Percentiles rank a stretch among this genome's conserved stretches.
Evolutionary conservation across 225 moss, liverwort and hornwort genomes (phyloP).

Genomic region (Ulota crispa): DNA sequence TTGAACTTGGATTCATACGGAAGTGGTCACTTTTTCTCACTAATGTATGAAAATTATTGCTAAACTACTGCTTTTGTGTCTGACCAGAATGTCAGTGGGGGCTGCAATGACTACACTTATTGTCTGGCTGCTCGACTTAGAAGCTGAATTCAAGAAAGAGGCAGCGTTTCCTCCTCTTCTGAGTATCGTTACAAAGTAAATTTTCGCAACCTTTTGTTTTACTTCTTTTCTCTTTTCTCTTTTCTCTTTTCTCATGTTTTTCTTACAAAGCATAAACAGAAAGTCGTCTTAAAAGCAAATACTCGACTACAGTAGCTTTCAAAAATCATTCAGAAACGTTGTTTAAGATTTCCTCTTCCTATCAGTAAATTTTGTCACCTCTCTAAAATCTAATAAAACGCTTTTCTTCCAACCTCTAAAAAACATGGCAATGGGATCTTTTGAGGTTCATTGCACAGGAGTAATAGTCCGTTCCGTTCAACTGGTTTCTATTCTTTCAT

Average conservation of each 20-base stretch:
- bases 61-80: conserved; percentile 1
- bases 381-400: background rate
- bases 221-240: background rate
- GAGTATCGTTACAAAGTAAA: conserved; percentile 92
- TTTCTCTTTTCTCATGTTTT: background rate
- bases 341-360: background rate
- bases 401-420: background rate
- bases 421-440: background rate
- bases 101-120: conserved; percentile 84
- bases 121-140: conserved; percentile 82
- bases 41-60: background rate
- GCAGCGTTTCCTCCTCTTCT: conserved; percentile 74
- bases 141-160: conserved; percentile 39
- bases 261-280: background rate
- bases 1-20: background rate
- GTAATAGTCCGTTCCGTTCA: background rate
- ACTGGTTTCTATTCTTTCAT: background rate
- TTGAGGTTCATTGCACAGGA: background rate
- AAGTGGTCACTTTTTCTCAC: too few species aligned
- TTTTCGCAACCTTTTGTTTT: background rate
- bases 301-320: background rate
- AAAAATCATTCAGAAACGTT: background rate
- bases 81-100: conserved; percentile 88
- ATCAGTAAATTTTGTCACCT: background rate
- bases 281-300: background rate